Conservation (phyloP, 768 basidiomycete species). For the Amanita fuliginea region DNA sequence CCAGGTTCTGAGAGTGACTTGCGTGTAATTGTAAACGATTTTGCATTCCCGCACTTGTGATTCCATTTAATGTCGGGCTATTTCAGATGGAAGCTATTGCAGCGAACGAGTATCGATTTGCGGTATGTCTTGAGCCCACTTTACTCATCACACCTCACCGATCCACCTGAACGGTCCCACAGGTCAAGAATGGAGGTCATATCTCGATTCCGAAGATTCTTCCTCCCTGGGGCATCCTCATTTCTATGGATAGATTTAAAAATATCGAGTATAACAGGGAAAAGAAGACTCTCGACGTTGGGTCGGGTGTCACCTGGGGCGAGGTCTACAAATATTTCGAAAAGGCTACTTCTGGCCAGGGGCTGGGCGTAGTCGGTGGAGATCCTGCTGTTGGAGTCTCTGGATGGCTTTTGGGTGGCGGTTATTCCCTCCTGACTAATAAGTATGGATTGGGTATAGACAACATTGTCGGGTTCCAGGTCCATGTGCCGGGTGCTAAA, state of each 20-base stretch:
- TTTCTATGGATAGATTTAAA: background rate
- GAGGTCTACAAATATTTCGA: background rate
- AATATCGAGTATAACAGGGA: background rate
- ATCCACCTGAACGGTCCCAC: background rate
- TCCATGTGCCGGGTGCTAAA: slow-evolving; percentile 17
- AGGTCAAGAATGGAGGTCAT: background rate
- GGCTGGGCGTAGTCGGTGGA: slow-evolving; percentile 1
- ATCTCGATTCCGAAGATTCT: background rate
- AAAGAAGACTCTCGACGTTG: background rate
- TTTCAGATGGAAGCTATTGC: background rate
- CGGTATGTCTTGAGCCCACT: background rate
- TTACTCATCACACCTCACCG: background rate
- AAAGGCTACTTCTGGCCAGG: background rate
- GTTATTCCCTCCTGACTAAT: slow-evolving; percentile 22
- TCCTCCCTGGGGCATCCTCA: background rate
- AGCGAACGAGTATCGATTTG: background rate
- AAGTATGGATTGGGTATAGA: slow-evolving; percentile 22
- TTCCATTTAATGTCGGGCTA: background rate
- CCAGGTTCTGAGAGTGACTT: background rate
- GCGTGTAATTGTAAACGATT: background rate
- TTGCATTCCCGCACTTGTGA: background rate
- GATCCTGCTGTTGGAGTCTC: slow-evolving; percentile 14
- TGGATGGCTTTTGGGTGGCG: slow-evolving; percentile 23
- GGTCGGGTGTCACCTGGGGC: background rate
- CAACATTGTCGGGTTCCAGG: slow-evolving; percentile 16